Percentiles rank a stretch among this genome's conserved stretches.
Conservation (phyloP, 1,284 basidiomycete species). For the Austroboletus niveus region DNA sequence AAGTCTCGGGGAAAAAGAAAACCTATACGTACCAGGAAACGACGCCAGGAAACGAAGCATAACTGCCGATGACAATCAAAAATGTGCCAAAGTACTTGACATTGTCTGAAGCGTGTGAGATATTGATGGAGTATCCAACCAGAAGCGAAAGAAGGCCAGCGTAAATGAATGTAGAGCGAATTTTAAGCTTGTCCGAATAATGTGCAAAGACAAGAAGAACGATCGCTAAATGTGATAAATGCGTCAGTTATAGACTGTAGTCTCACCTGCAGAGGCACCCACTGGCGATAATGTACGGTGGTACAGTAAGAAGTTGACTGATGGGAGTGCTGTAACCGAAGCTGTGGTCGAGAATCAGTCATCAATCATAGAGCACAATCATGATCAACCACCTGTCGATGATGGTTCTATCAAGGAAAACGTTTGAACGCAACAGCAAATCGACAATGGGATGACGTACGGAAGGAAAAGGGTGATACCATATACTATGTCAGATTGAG, state of each 20-base stretch:
- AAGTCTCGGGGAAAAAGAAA: neutral
- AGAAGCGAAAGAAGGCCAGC: conserved; percentile 51
- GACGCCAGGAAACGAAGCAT: conserved; percentile 60
- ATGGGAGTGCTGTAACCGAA: conserved; percentile 58
- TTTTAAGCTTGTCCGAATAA: conserved; percentile 56
- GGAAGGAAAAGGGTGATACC: conserved; percentile 68
- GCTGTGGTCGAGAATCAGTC: conserved; percentile 27
- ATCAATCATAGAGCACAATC: neutral
- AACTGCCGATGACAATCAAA: conserved; percentile 58
- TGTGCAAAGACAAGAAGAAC: conserved; percentile 51
- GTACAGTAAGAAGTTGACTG: conserved; percentile 67
- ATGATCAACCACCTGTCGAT: conserved; percentile 45
- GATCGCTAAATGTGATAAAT: conserved; percentile 39
- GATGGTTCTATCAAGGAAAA: conserved; percentile 48
- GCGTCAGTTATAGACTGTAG: neutral
- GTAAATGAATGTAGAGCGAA: conserved; percentile 61
- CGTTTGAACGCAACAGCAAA: neutral
- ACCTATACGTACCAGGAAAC: conserved; percentile 54
- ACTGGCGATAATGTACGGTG: conserved; percentile 66
- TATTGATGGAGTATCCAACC: conserved; percentile 66
- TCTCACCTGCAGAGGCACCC: conserved; percentile 18
- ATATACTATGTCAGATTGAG: conserved; percentile 35
- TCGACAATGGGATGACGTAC: conserved; percentile 35
- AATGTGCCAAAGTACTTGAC: conserved; percentile 71
- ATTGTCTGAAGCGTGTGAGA: conserved; percentile 38